phyloP scores from a whole-genome alignment of 352 stramenopile species.

The Globisporangium okanoganense region DNA sequence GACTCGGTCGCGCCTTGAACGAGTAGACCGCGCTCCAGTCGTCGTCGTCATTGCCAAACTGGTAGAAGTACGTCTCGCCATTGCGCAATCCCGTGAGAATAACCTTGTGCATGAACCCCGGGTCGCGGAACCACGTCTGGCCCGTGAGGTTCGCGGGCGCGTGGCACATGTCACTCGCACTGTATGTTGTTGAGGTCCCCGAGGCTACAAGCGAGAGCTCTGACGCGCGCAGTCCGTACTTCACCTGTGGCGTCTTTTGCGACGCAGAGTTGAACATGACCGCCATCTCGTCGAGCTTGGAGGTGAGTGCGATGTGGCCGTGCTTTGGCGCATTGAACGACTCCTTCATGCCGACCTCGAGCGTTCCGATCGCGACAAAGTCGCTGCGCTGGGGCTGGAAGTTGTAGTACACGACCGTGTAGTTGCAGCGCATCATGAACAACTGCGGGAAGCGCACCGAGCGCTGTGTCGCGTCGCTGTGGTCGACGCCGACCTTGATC shows the following conservation, averaged over 20 bases:
- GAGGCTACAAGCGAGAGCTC: slow-evolving; percentile 19
- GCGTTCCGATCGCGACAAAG: slow-evolving; percentile 25
- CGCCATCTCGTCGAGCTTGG: slow-evolving; percentile 45
- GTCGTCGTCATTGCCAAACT: slow-evolving; percentile 72
- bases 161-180: slow-evolving; percentile 60
- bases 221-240: slow-evolving; percentile 30
- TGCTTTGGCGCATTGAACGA: slow-evolving; percentile 61
- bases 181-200: slow-evolving; percentile 65
- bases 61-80: slow-evolving; percentile 64
- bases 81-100: slow-evolving; percentile 43
- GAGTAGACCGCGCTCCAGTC: slow-evolving; percentile 68
- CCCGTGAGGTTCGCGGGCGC: slow-evolving; percentile 51
- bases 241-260: slow-evolving; percentile 32
- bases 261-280: slow-evolving; percentile 75
- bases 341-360: slow-evolving; percentile 46
- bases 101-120: slow-evolving; percentile 78
- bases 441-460: slow-evolving; percentile 59
- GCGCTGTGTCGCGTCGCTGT: slow-evolving; percentile 34
- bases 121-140: slow-evolving; percentile 71
- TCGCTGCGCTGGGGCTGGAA: slow-evolving; percentile 20
- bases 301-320: slow-evolving; percentile 62
- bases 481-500: slow-evolving; percentile 31
- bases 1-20: slow-evolving; percentile 25
- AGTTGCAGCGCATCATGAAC: slow-evolving; percentile 75
- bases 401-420: slow-evolving; percentile 56